These are phyloP conservation scores for Wallacemonas sp. DNA, from an alignment of 208 protist species.

Conservation along the genomic window DNA sequence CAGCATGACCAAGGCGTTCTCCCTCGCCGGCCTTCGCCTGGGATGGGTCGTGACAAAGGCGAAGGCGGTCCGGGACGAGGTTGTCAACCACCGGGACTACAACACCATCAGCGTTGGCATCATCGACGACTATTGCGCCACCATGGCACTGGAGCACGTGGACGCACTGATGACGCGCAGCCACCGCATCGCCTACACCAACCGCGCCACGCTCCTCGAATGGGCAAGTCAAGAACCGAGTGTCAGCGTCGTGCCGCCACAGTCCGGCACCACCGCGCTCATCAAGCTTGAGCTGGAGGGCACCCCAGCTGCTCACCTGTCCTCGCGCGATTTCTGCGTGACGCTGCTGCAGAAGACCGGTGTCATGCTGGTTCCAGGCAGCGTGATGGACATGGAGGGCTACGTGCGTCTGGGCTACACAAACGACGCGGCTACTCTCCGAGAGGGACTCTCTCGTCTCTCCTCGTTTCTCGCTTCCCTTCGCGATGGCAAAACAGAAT, in stretches of 20 bases:
- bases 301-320: neutral
- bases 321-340: slow-evolving; percentile 7
- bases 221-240: slow-evolving; percentile 1
- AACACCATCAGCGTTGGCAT: slow-evolving; percentile 17
- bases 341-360: slow-evolving; percentile 2
- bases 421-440: neutral
- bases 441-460: neutral
- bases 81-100: slow-evolving; percentile 13
- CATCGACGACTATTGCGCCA: slow-evolving; percentile 11
- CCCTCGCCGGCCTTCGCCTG: slow-evolving; percentile 10
- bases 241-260: neutral
- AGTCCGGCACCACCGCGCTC: slow-evolving; percentile 6
- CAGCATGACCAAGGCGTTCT: slow-evolving; percentile 15
- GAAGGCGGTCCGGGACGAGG: neutral
- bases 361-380: slow-evolving; percentile 9
- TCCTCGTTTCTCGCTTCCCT: neutral
- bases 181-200: slow-evolving; percentile 2
- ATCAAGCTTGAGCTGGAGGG: neutral
- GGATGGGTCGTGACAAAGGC: slow-evolving; percentile 11
- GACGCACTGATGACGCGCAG: slow-evolving; percentile 3
- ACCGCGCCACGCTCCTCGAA: neutral
- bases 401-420: slow-evolving; percentile 14
- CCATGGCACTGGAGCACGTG: slow-evolving; percentile 3
- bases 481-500: neutral
- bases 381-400: slow-evolving; percentile 9